Conservation (phyloP, 495 filamentous ascomycete species). For the Aspergillus ostianus region DNA sequence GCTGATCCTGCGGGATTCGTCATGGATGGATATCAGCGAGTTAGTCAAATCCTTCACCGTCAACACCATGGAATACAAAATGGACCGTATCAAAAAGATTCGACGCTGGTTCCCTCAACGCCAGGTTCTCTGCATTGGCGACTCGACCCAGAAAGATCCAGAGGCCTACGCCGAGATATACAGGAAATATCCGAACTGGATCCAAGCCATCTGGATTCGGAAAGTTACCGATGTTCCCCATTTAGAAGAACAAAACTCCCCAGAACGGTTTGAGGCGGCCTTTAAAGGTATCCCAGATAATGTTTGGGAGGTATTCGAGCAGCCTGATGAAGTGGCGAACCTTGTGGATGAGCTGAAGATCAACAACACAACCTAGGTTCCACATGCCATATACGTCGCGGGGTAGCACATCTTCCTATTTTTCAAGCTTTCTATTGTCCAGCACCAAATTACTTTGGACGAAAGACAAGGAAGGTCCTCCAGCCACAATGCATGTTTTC, state of each 20-base stretch:
- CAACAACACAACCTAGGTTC: not conserved
- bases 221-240: conserved; percentile 75
- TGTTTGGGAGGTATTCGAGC: conserved; percentile 77
- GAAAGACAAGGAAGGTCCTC: not conserved
- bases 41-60: conserved; percentile 75
- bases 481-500: not conserved
- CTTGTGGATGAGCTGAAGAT: conserved; percentile 43
- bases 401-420: not conserved
- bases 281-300: conserved; percentile 70
- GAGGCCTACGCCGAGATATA: conserved; percentile 83
- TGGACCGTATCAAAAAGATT: conserved; percentile 74
- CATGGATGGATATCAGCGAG: conserved; percentile 81
- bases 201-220: conserved; percentile 77
- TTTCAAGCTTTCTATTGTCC: conserved; percentile 5
- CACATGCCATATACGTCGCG: not conserved
- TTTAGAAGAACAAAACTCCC: conserved; percentile 70
- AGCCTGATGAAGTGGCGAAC: conserved; percentile 61
- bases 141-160: conserved; percentile 88
- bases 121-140: conserved; percentile 80
- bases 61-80: conserved; percentile 84
- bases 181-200: conserved; percentile 63
- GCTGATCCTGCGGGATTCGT: conserved; percentile 78
- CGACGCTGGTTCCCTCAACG: conserved; percentile 71
- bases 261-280: conserved; percentile 74
- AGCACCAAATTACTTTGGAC: not conserved